Conservation (phyloP, 768 basidiomycete genomes). For the Porpolomopsis calyptriformis region DNA sequence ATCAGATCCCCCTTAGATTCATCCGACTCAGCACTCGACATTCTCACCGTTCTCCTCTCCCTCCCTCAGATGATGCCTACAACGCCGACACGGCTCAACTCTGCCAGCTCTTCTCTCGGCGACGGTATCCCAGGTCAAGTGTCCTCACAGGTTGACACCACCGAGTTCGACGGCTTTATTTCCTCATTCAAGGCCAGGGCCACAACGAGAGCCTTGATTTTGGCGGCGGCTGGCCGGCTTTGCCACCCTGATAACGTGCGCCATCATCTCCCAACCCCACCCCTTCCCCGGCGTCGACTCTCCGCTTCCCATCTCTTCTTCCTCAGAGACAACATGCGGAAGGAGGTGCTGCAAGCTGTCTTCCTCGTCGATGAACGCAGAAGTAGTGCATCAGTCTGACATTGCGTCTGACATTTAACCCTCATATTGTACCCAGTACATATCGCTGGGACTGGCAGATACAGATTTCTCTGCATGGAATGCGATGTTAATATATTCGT, state of each 20-base stretch:
- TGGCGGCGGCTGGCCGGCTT: conserved; percentile 74
- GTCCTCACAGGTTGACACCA: conserved; percentile 28
- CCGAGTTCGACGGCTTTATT: conserved; percentile 47
- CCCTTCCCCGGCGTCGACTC: conserved; percentile 16
- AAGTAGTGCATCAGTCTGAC: no score
- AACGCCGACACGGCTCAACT: conserved; percentile 52
- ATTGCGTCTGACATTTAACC: no score
- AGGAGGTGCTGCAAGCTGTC: conserved; percentile 59
- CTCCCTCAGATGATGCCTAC: conserved; percentile 73
- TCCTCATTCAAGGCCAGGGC: conserved; percentile 58
- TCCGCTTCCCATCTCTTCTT: conserved; percentile 27
- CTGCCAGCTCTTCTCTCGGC: conserved; percentile 21
- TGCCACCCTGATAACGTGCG: conserved; percentile 52
- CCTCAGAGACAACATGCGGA: conserved; percentile 65
- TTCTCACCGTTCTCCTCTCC: conserved; percentile 65
- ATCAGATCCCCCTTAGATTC: conserved; percentile 50
- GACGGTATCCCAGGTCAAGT: conserved; percentile 15
- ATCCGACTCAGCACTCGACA: conserved; percentile 78
- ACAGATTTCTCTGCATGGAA: no score
- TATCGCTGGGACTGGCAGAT: no score
- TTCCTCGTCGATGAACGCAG: conserved; percentile 58
- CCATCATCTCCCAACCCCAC: conserved; percentile 23
- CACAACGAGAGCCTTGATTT: conserved; percentile 55
- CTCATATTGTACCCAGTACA: no score
- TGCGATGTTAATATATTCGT: no score